Base-by-base conservation (phyloP, 768 basidiomycete species). In the Sistotremastrum suecicum region DNA sequence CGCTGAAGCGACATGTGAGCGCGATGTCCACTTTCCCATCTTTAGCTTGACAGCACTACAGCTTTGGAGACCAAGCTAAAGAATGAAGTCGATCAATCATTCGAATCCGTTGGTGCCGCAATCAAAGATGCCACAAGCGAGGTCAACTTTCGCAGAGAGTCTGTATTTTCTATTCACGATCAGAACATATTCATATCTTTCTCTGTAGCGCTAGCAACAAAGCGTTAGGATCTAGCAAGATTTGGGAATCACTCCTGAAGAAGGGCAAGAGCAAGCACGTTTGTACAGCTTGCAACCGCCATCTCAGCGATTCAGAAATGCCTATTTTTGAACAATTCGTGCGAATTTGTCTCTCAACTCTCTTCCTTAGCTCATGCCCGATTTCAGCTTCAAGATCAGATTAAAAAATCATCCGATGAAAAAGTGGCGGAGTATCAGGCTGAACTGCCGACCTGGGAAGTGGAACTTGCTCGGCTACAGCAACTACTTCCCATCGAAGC, bases 241-340 rank as follows among this genome's bases (percentile, higher is more conserved):
- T 72, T 34, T 92, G 75, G 47, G 66, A 77, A 47, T 58, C 59
- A 1, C 53, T 86, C 32, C 66, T 88, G 37, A 62, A 65, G 10
- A 59, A 62, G 1, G 86, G 83, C 34, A 74, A 74, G 56, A 64
- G 68, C 42, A 74, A 80, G 50, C 78, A 82, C 55, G 60, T 68
- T 0, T 99, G 94, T 55, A 66, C 74, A 7, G 78, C 78, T 5
- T 98, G 94, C 57, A 76, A 78, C 53, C 75, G 91, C 1, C 67
- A 66, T 36, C 63, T 97, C 56, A 64, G 72, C 20, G 70, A 72
- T 30, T 55, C 58, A 2, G 79, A 80, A 39, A 52, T 74, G 40
- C 62, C 63, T 0, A 67, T 71, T 0, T 85, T 91, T 49, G 83
- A 91, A 59, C 72, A 70, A 62, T 77, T 77, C 54, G 88, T 86